Evolutionary conservation across 768 basidiomycete species (phyloP).

Genomic region (Tricholomella constricta): DNA sequence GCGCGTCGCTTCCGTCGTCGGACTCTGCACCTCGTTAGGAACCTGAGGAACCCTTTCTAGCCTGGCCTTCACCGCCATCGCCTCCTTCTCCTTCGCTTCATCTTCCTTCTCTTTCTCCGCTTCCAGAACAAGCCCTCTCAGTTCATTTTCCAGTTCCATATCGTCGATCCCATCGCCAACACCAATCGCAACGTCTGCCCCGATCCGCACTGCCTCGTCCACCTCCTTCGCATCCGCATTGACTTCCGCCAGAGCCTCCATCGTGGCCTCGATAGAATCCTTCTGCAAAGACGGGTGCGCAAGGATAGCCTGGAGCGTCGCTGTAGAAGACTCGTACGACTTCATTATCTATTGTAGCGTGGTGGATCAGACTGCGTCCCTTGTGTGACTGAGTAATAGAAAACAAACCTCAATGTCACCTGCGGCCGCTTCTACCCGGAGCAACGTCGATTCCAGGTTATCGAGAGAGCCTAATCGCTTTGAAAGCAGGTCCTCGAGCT

Average conservation of each 20-base stretch:
- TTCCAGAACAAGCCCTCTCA: conserved; percentile 51
- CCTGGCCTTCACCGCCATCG: conserved; percentile 18
- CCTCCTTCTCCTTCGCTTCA: conserved; percentile 7
- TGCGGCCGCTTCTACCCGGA: conserved; percentile 86
- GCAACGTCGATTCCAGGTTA: conserved; percentile 73
- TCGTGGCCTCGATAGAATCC: conserved; percentile 80
- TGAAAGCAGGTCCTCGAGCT: conserved; percentile 71
- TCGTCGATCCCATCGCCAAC: conserved; percentile 69
- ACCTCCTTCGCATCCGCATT: conserved; percentile 83
- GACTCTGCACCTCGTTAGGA: conserved; percentile 3
- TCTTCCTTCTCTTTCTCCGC: conserved; percentile 28
- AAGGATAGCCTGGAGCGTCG: conserved; percentile 74
- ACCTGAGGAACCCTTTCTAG: conserved; percentile 16
- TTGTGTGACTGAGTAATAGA: not conserved
- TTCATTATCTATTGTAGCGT: conserved; percentile 64
- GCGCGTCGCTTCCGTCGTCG: not conserved
- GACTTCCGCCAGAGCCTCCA: conserved; percentile 85
- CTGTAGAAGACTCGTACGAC: conserved; percentile 80
- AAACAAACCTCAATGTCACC: conserved; percentile 78
- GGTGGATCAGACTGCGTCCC: not conserved
- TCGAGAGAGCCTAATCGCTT: conserved; percentile 77
- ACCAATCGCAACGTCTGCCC: conserved; percentile 61
- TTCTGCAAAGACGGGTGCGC: conserved; percentile 78
- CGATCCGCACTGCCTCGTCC: conserved; percentile 72
- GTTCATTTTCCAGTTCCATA: conserved; percentile 61